Evolutionary conservation across 768 basidiomycete species (phyloP), one percentile per base, ranked within the genome.

Genomic region (Mycena capillaripes): DNA sequence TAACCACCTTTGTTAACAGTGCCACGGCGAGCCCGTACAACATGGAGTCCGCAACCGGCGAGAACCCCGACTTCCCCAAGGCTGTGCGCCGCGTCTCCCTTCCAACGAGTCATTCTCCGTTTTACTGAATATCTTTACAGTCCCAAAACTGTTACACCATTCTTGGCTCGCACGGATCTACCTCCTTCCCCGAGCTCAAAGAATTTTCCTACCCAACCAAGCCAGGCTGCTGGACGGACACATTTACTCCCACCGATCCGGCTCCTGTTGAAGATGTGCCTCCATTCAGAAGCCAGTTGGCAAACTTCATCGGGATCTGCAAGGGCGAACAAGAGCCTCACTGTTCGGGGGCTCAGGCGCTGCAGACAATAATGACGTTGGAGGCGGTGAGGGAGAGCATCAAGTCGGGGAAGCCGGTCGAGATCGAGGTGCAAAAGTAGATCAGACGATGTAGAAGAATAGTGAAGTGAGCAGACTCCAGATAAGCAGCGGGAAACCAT

Each of bases 41-140:
- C 27, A 70, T 68, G 34, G 72, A 73, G 52, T 60, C 38, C 16
- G 66, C n/a, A 36, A 50, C 72, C 7, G 72, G 66, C n/a, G 72
- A 73, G 46, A 73, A 73, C 44, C 72, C 72, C 14, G 34, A 34
- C 27, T 64, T 73, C 29, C 48, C 53, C 38, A 58, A 62, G 46
- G 66, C 59, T 12, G 53, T n/a, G n/a, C n/a, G n/a, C n/a, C n/a
- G n/a, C n/a, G n/a, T n/a, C n/a, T n/a, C n/a, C n/a, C n/a, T n/a
- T n/a, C n/a, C n/a, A n/a, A n/a, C n/a, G n/a, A n/a, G n/a, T n/a
- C n/a, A n/a, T n/a, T n/a, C n/a, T n/a, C n/a, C n/a, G n/a, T n/a
- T n/a, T n/a, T n/a, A n/a, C n/a, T n/a, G n/a, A n/a, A n/a, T n/a
- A n/a, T n/a, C n/a, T n/a, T n/a, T n/a, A n/a, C n/a, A n/a, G n/a